Base-by-base conservation (phyloP, 176 grass and related monocot genomes). In the bread wheat (Triticum aestivum) region DNA sequence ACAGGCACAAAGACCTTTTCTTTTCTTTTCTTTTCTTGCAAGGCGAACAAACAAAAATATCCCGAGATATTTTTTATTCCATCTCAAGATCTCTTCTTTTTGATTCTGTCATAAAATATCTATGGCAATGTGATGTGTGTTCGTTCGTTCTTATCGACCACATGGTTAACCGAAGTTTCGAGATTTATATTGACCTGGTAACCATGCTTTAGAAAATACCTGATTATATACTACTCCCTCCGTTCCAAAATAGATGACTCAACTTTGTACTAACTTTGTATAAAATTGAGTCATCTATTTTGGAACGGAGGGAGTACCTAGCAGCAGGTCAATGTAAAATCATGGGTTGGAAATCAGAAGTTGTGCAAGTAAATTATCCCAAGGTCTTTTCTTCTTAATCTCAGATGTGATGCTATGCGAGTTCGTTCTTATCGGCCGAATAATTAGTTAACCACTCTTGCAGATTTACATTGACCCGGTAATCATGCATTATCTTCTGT, bases 101-200 rank as follows among this genome's bases (percentile, higher is more conserved):
- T 8, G 18, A 21, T 8, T 21, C 39, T 58, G 0, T 21, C 54
- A 6, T 54, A 6, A 54, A 54, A 54, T 54, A 54, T 54, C 51
- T 54, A 54, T 54, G 15, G 18, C 20, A 9, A 0, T 9, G 56
- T 59, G 56, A 21, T 59, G 56, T 59, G 56, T 59, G 18, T 21
- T 8, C 56, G 56, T 21, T 59, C 56, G 18, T 21, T 59, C 56
- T 21, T 59, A 59, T 59, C 56, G 20, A n/a, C 56, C 56, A 0
- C 0, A 3, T 59, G 0, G 56, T 59, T 59, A 59, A n/a, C 18
- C 7, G 20, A 0, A 21, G 1, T 9, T 59, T 9, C 0, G 20
- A n/a, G 56, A 59, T 59, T 59, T 59, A 20, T 7, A n/a, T 21
- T 59, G 56, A 59, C 54, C 2, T 58, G 54, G 54, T 58, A 1